Conservation (phyloP, 176 grass and related monocot genomes). For the Lolium multiflorum region DNA sequence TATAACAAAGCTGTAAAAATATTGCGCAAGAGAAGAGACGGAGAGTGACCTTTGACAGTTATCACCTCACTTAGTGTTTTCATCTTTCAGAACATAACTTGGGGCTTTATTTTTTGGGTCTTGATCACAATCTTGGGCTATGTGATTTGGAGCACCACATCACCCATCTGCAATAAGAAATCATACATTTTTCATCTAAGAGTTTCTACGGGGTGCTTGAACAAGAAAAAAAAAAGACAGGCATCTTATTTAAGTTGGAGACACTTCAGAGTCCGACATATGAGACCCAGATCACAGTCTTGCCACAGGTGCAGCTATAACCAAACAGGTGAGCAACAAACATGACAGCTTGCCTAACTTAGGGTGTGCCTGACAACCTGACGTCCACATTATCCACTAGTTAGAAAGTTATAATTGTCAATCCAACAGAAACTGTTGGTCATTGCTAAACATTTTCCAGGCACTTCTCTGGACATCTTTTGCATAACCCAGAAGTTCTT, state of each 20-base stretch:
- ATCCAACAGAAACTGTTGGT: not conserved
- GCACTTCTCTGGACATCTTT: not conserved
- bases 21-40: not conserved
- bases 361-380: not conserved
- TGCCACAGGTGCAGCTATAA: not conserved
- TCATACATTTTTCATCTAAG: not conserved
- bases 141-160: conserved; percentile 76
- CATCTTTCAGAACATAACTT: conserved; percentile 81
- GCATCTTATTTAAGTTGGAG: conserved; percentile 6
- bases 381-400: not conserved
- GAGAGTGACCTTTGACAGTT: conserved; percentile 56
- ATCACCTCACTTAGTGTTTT: conserved; percentile 70
- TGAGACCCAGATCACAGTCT: not conserved
- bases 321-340: not conserved
- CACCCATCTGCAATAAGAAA: conserved; percentile 60
- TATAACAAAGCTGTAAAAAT: not conserved
- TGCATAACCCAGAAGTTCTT: not conserved
- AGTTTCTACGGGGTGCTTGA: not conserved
- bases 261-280: not conserved
- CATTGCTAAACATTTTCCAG: not conserved
- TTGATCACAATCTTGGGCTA: conserved; percentile 61
- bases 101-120: conserved; percentile 44
- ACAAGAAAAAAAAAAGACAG: conserved; percentile 28
- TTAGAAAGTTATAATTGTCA: not conserved
- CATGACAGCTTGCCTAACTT: not conserved